Base-by-base conservation (phyloP, 1,284 basidiomycete genomes). In the Pseudozyma thailandica region DNA sequence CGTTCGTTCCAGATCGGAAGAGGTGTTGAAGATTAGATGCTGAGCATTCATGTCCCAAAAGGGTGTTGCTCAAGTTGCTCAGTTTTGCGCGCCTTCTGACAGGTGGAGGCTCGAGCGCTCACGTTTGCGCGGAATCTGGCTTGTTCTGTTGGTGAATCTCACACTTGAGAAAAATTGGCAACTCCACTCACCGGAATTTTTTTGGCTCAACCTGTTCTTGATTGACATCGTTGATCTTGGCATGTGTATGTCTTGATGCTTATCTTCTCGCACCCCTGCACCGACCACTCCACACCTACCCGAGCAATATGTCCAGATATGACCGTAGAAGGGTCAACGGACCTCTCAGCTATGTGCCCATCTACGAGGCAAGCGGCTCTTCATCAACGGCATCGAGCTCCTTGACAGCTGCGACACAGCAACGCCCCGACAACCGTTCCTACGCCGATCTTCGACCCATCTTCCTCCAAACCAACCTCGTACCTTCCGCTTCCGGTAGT, bases 401-500 rank as follows among this genome's bases (percentile, higher is more conserved):
- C 10, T 16, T 52, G 10, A 41, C 57, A 13, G 51, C 46, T 1
- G 60, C 62, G 6, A 49, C 58, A 10, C 48, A 49, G 23, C 53
- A 50, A 20, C 47, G 68, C 18, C 54, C 62, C 3, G 62, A 71
- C 41, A 61, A 61, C 2, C 27, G 66, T 6, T 21, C 50, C 6
- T 57, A 52, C 20, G 27, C 66, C 12, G 62, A 74, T 23, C 45
- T 55, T 2, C 28, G 63, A 9, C 63, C 74, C 26, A 94, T 93
- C 84, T 85, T 98, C 44, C 89, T 72, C 7, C 72, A 93, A 81
- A 89, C 92, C 18, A 93, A 93, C 4, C 85, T 98, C 8, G 92
- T 96, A 48, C 91, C 86, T 58, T 93, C 95, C 84, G 94, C 95
- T 1, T 94, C 93, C 77, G 95, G 95, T 0, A 95, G 93, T 39